Conservation (phyloP, 208 protist genomes). For the Endotrypanum monterogeii region DNA sequence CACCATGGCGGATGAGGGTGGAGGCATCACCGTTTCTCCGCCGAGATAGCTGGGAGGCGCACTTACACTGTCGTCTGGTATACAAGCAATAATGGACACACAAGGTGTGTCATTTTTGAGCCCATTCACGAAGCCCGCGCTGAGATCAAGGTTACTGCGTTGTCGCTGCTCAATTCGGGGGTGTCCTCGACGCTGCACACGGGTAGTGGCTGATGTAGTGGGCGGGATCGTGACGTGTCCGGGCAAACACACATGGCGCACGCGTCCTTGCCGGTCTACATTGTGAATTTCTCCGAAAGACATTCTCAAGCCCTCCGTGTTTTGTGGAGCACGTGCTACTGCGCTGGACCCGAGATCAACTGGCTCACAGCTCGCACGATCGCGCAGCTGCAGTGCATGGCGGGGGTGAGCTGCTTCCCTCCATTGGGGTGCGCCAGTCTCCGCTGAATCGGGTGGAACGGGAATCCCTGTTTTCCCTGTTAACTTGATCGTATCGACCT, state of each 20-base stretch:
- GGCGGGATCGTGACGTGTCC: neutral
- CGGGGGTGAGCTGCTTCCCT: neutral
- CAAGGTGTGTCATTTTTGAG: neutral
- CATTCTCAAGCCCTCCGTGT: constrained; percentile 3
- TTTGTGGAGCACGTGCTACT: neutral
- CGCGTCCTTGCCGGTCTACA: neutral
- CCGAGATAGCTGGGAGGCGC: neutral
- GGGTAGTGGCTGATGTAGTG: neutral
- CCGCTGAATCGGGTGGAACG: neutral
- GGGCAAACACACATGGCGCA: neutral
- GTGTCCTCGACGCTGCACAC: too few species aligned
- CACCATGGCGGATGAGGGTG: neutral
- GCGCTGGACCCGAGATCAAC: constrained; percentile 9
- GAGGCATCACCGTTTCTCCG: neutral
- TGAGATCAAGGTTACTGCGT: neutral
- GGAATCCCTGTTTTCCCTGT: neutral
- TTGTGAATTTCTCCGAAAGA: constrained; percentile 7
- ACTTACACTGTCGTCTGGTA: neutral
- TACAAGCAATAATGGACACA: constrained; percentile 9
- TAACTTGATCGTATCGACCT: too few species aligned
- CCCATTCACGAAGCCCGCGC: neutral
- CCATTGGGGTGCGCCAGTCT: neutral
- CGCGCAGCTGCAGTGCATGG: neutral
- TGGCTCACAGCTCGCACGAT: neutral
- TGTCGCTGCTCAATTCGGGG: neutral